A percentile compares a stretch with the other conserved stretches of the same genome.
phyloP scores from a whole-genome alignment of 371 early-diverging fungal species.

The Lichtheimia hyalospora region DNA sequence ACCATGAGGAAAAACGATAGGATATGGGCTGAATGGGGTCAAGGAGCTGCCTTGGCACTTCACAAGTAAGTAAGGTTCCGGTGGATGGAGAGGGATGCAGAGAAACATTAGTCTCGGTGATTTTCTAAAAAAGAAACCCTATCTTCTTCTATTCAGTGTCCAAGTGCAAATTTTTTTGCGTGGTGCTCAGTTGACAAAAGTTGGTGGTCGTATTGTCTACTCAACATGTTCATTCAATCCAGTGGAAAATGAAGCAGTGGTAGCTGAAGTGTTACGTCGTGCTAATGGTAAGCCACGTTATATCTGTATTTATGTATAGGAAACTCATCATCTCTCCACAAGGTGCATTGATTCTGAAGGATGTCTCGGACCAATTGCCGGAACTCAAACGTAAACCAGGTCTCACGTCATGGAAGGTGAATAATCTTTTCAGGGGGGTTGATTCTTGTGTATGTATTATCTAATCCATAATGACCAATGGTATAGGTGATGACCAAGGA shows the following conservation, averaged over 20 bases:
- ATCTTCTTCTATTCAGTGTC: constrained; percentile 50
- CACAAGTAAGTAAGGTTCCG: constrained; percentile 60
- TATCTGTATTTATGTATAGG: too few species aligned
- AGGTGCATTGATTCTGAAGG: constrained; percentile 77
- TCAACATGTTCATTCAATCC: constrained; percentile 99
- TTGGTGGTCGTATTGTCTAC: constrained; percentile 97
- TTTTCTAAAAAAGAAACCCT: neutral
- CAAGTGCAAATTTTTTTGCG: constrained; percentile 91
- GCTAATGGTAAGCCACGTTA: constrained; percentile 38
- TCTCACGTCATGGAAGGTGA: constrained; percentile 84
- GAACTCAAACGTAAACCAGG: constrained; percentile 82
- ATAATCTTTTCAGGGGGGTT: neutral
- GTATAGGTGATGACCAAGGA: constrained; percentile 53
- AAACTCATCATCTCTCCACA: neutral
- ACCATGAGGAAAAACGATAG: constrained; percentile 96
- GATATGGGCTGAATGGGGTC: constrained; percentile 90
- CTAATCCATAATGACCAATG: neutral
- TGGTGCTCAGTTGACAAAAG: constrained; percentile 85
- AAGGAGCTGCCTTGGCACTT: constrained; percentile 74
- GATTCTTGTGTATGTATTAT: neutral
- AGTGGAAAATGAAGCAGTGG: constrained; percentile 94
- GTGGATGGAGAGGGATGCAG: neutral
- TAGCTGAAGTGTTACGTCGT: constrained; percentile 77
- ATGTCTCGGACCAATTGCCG: constrained; percentile 77
- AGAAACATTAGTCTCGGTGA: neutral